These are phyloP conservation scores for Psidium friedrichsthalianum DNA, from an alignment of 345 rosid species.

Conservation along the genomic window DNA sequence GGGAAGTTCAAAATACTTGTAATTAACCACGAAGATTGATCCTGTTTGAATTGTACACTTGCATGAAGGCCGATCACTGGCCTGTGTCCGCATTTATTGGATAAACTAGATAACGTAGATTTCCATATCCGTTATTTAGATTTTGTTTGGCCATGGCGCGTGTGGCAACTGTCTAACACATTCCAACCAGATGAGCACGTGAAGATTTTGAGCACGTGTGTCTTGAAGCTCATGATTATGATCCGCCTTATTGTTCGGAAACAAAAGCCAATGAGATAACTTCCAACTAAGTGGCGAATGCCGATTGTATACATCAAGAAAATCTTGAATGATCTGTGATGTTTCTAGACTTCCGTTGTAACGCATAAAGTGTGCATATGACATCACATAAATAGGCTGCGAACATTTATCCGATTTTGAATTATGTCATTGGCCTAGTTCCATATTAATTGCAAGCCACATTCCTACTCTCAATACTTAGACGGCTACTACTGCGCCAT, in stretches of 20 bases:
- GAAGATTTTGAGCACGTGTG: not conserved
- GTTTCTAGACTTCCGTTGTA: not conserved
- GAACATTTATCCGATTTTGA: not conserved
- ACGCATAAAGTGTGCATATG: not conserved
- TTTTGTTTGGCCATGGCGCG: not conserved
- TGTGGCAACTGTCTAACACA: not conserved
- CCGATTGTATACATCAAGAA: not conserved
- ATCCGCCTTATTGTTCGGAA: not conserved
- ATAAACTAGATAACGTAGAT: not conserved
- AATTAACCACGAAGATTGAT: not conserved
- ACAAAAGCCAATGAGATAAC: not conserved
- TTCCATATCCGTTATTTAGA: not conserved
- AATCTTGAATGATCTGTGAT: not conserved
- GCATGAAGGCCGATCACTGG: not conserved
- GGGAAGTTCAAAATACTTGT: not conserved
- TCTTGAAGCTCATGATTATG: not conserved
- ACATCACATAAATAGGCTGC: not conserved
- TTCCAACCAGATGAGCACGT: not conserved
- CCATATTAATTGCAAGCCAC: not conserved
- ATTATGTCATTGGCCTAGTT: not conserved
- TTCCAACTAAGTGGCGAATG: not conserved
- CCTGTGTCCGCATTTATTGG: not conserved
- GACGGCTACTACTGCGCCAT: not conserved
- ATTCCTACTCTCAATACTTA: not conserved
- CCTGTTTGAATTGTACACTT: not conserved